Base-by-base conservation (phyloP, 2,329 filamentous ascomycete species). In the Alternaria triticina region DNA sequence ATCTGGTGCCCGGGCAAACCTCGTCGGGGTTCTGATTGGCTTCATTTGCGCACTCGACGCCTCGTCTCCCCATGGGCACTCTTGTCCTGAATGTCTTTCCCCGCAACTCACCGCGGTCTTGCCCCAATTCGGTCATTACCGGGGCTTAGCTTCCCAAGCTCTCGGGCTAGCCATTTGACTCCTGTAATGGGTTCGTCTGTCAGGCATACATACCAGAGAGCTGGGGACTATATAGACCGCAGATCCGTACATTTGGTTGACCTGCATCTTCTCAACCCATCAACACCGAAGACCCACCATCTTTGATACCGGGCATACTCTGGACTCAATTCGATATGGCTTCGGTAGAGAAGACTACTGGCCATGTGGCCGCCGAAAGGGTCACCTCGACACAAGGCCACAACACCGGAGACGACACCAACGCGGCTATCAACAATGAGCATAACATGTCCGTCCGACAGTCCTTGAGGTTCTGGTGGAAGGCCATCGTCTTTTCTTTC, bases 401-500 rank as follows among this genome's bases (percentile, higher is more conserved):
- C 57, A 27, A 66, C 36, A 50, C 54, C 10, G 59, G 54, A 25
- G 64, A 67, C 30, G 69, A 70, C 45, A 71, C 70, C 55, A 70
- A 64, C 30, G 54, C 61, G 13, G 77, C 75, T 51, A 82, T 82
- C 50, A 76, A 78, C 49, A 80, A 82, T 44, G 81, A 81, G 59
- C 81, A 82, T 66, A 80, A 82, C 27, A 81, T 83, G 81, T 80
- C 80, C 7, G 83, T 96, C 61, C 73, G 86, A 71, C 88, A 96
- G 82, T 92, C 91, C 61, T 84, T 96, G 77, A 87, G 84, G 71
- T 84, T 94, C 27, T 97, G 96, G 77, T 93, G 92, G 65, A 94
- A 96, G 82, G 93, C 93, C 20, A 89, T 96, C 59, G 85, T 83
- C 15, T 97, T 92, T 91, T 93, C 90, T 73, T 76, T 96, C 54